phyloP scores from a whole-genome alignment of 2,329 filamentous ascomycete species.

The Rhexocercosporidium sp. region DNA sequence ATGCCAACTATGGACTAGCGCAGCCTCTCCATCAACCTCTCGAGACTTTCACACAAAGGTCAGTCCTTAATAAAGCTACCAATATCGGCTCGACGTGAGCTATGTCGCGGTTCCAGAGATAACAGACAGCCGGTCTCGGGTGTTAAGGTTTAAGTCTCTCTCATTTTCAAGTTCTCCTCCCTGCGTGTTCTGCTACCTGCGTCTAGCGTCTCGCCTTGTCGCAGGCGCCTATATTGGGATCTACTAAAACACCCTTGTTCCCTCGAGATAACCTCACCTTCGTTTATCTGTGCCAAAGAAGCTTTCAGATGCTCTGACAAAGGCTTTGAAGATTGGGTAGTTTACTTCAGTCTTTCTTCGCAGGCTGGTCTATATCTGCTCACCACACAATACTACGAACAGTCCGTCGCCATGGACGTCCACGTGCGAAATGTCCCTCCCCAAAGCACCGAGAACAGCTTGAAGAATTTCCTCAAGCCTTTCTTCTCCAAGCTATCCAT shows the following conservation, averaged over 20 bases:
- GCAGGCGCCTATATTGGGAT: neutral
- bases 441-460: conserved; percentile 47
- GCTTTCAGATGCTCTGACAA: no score
- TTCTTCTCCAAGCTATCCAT: conserved; percentile 48
- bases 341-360: neutral
- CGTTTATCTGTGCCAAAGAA: neutral
- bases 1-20: neutral
- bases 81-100: neutral
- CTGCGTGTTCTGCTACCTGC: neutral
- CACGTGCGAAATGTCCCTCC: conserved; percentile 50
- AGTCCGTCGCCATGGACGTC: conserved; percentile 49
- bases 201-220: neutral
- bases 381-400: neutral
- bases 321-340: neutral
- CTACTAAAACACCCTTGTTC: no score
- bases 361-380: neutral
- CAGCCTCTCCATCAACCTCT: neutral
- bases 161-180: neutral
- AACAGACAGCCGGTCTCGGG: neutral
- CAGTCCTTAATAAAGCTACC: no score
- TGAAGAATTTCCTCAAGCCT: conserved; percentile 47
- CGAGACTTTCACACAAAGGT: no score
- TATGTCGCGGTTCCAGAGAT: neutral
- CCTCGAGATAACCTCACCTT: neutral
- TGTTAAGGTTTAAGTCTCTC: neutral